Base-by-base conservation (phyloP, 495 filamentous ascomycete species). In the Penicillium tannophilum region DNA sequence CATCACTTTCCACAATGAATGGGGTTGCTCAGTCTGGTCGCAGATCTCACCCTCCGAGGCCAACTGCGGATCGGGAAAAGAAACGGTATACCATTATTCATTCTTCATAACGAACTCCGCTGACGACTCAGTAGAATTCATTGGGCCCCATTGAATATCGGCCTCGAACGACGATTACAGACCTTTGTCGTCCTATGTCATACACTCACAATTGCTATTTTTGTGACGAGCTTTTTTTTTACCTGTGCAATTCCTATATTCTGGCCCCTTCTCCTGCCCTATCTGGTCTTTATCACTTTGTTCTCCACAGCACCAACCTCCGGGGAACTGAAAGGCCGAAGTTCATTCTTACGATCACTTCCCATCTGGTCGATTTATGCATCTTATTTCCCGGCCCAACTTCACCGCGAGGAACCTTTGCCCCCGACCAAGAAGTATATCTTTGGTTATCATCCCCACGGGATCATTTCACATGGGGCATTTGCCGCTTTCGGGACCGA, bases 371-470 rank as follows among this genome's bases (percentile, higher is more conserved):
- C 84, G 20, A 82, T 95, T 51, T 98, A 97, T 70, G 92, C 90
- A 43, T 88, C 85, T 17, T 98, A 98, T 78, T 98, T 94, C 73
- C 94, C 94, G 1, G 89, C 91, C 12, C 81, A 83, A 31, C 83
- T 98, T 31, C 92, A 98, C 72, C 89, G 93, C 56, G 92, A 90
- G 39, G 80, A 88, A 62, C 75, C 56, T 17, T 85, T 98, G 3
- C 84, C 90, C 14, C 81, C 91, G 0, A 90, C 88, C 3, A 83
- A 91, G 56, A 98, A 98, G 75, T 98, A 98, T 76, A 93, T 98
- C 63, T 96, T 98, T 68, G 94, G 95, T 43, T 97, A 98, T 71
- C 94, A 97, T 67, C 93, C 93, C 0, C 93, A 98, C 70, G 94
- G 94, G 42, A 97, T 98, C 72, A 96, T 98, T 65, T 92, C 89